Evolutionary conservation across 768 basidiomycete genomes (phyloP).

Genomic region (Paxillus ammoniavirescens): DNA sequence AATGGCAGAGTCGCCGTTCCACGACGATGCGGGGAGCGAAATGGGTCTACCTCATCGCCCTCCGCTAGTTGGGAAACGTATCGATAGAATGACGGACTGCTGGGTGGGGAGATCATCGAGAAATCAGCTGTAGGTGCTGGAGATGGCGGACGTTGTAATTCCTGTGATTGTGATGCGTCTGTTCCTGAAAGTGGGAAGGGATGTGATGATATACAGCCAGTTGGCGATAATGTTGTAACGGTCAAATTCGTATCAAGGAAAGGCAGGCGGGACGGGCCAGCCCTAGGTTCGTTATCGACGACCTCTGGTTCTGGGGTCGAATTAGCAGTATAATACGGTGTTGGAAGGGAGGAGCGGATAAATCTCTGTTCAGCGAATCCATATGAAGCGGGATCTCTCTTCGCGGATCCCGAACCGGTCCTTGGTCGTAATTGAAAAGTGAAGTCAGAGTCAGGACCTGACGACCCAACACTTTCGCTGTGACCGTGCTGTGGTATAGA

Average conservation of each 20-base stretch:
- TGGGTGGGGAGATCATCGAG: conserved; percentile 45
- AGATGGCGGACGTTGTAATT: conserved; percentile 38
- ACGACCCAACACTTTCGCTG: conserved; percentile 12
- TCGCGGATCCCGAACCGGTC: conserved; percentile 11
- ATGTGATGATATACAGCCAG: conserved; percentile 20
- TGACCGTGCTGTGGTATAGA: conserved; percentile 1
- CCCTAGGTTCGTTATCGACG: conserved; percentile 14
- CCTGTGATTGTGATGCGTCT: conserved; percentile 22
- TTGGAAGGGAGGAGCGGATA: conserved; percentile 21
- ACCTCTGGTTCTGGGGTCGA: conserved; percentile 29
- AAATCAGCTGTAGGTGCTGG: conserved; percentile 46
- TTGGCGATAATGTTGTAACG: neutral
- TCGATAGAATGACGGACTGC: conserved; percentile 33
- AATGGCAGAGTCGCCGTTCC: conserved; percentile 29
- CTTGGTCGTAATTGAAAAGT: conserved; percentile 12
- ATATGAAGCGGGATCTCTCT: conserved; percentile 8
- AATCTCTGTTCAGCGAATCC: conserved; percentile 14
- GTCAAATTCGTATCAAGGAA: conserved; percentile 18
- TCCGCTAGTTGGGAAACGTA: conserved; percentile 27
- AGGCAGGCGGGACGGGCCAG: conserved; percentile 29
- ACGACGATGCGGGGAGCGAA: conserved; percentile 23
- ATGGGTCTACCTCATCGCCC: conserved; percentile 15
- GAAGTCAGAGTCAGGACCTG: conserved; percentile 21
- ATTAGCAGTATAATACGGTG: conserved; percentile 33
- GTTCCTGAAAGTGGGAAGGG: conserved; percentile 24